A percentile compares a stretch with the other conserved stretches of the same genome.
Conservation (phyloP, 1,284 basidiomycete species). For the Trichosporon faecale region DNA sequence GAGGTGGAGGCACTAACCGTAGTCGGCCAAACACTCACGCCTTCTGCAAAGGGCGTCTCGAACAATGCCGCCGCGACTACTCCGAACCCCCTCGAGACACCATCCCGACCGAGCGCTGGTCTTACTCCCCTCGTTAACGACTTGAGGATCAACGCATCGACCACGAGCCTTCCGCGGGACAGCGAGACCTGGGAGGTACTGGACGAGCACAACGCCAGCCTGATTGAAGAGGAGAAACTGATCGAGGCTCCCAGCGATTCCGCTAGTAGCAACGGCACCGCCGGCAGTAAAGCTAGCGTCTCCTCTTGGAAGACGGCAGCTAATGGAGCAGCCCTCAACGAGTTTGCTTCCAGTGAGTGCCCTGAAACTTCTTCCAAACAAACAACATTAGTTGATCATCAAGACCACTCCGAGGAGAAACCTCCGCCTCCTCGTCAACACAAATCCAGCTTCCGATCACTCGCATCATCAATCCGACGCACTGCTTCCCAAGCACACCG, state of each 20-base stretch:
- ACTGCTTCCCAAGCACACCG: slow-evolving; percentile 15
- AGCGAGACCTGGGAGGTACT: slow-evolving; percentile 44
- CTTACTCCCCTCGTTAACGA: slow-evolving; percentile 3
- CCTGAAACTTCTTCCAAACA: neutral
- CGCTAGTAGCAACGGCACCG: slow-evolving; percentile 23
- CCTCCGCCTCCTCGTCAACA: slow-evolving; percentile 9
- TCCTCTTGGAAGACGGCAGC: slow-evolving; percentile 44
- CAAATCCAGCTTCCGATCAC: slow-evolving; percentile 19
- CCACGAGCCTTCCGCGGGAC: neutral
- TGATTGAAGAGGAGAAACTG: slow-evolving; percentile 22
- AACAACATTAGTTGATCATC: neutral
- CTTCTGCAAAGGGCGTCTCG: slow-evolving; percentile 21
- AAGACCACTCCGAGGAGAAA: neutral
- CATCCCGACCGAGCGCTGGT: neutral
- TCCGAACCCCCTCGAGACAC: neutral
- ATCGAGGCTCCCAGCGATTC: slow-evolving; percentile 13
- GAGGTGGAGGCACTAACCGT: slow-evolving; percentile 10
- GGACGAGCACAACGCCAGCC: slow-evolving; percentile 37
- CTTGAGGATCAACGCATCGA: neutral
- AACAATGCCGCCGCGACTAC: slow-evolving; percentile 6
- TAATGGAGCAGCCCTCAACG: slow-evolving; percentile 40
- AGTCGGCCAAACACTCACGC: slow-evolving; percentile 22
- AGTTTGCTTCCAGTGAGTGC: slow-evolving; percentile 24
- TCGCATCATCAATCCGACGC: slow-evolving; percentile 22
- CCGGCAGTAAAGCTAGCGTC: slow-evolving; percentile 3